phyloP scores from a whole-genome alignment of 1,284 basidiomycete species.

The Megacollybia platyphylla region DNA sequence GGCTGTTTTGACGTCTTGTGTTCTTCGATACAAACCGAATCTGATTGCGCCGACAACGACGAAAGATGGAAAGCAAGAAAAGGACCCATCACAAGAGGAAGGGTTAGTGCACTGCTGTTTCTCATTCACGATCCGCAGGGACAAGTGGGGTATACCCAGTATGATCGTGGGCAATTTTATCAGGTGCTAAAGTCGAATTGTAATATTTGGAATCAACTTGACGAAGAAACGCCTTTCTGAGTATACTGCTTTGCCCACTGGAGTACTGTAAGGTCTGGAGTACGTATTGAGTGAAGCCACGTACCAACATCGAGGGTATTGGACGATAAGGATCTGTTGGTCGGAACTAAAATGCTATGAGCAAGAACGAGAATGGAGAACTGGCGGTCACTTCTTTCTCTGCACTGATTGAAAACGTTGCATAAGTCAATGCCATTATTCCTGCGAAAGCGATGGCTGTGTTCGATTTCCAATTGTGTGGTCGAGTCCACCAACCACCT shows the following conservation, averaged over 20 bases:
- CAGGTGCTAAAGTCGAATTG: slow-evolving; percentile 25
- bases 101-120: slow-evolving; percentile 87
- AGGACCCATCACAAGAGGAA: slow-evolving; percentile 35
- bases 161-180: slow-evolving; percentile 87
- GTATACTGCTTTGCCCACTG: slow-evolving; percentile 21
- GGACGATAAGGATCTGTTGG: slow-evolving; percentile 17
- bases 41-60: neutral
- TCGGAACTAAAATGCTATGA: slow-evolving; percentile 8
- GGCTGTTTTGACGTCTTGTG: slow-evolving; percentile 89
- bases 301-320: slow-evolving; percentile 25
- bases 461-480: slow-evolving; percentile 32
- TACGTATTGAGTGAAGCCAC: slow-evolving; percentile 6
- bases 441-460: slow-evolving; percentile 27
- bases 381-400: slow-evolving; percentile 24
- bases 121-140: slow-evolving; percentile 87
- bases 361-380: slow-evolving; percentile 1
- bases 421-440: slow-evolving; percentile 22
- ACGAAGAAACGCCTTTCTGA: slow-evolving; percentile 1
- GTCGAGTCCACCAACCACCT: slow-evolving; percentile 38
- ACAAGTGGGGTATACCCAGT: slow-evolving; percentile 86
- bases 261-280: neutral
- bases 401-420: slow-evolving; percentile 22
- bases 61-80: slow-evolving; percentile 6
- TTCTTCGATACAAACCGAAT: slow-evolving; percentile 66
- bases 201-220: slow-evolving; percentile 1